A percentile compares a stretch with the other conserved stretches of the same genome.
phyloP scores from a whole-genome alignment of 257 asterid species.

The Solanum piurae region DNA sequence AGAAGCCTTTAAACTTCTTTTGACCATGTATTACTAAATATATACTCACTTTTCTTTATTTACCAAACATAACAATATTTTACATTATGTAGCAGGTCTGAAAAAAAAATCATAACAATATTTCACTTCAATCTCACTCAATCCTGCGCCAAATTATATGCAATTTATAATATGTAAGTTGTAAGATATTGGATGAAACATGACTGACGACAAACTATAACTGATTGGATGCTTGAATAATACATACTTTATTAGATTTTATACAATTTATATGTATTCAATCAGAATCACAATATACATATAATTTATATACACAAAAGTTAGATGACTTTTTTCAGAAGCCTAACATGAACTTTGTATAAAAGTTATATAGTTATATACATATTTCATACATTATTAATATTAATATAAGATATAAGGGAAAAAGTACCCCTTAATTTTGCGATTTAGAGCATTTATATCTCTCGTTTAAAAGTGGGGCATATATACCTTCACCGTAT shows the following conservation, averaged over 20 bases:
- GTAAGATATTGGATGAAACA: background rate
- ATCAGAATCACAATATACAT: background rate
- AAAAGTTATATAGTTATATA: background rate
- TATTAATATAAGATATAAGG: no score
- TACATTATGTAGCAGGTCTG: background rate
- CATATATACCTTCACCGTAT: background rate
- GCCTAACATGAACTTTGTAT: background rate
- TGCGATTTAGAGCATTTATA: background rate
- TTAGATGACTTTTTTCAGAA: background rate
- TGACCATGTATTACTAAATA: background rate
- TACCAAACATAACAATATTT: background rate
- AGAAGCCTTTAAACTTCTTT: background rate
- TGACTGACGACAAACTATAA: background rate
- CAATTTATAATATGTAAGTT: background rate
- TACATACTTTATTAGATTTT: background rate
- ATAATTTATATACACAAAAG: background rate
- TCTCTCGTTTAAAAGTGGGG: background rate
- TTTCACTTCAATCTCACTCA: background rate
- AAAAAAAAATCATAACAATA: background rate
- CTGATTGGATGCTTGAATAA: background rate
- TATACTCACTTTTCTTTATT: background rate
- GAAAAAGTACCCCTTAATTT: background rate
- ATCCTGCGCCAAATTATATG: background rate
- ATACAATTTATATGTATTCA: background rate
- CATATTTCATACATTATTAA: no score